Conservation (phyloP, 306 rosid genomes). For the Fragaria ananassa region DNA sequence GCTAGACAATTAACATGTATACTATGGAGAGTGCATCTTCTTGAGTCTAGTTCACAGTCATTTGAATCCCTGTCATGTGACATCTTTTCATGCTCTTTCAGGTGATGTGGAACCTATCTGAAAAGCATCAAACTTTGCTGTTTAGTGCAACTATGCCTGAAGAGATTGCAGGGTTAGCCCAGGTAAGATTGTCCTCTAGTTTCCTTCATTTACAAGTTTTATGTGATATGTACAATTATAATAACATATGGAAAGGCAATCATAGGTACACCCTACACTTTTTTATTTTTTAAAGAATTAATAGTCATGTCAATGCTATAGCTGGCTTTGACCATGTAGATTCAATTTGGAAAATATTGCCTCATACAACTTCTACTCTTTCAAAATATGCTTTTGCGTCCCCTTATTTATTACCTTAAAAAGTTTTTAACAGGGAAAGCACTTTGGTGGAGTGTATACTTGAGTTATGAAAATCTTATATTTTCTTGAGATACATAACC, state of each 20-base stretch:
- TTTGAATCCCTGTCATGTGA: neutral
- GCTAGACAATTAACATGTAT: neutral
- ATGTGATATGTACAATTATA: neutral
- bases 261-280: neutral
- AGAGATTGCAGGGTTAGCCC: slow-evolving; percentile 80
- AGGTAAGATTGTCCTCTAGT: slow-evolving; percentile 41
- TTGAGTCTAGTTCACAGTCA: neutral
- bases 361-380: neutral
- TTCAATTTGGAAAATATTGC: neutral
- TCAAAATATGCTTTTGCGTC: neutral
- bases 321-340: neutral
- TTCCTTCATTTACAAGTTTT: neutral
- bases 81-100: slow-evolving; percentile 28
- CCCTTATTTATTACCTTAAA: neutral
- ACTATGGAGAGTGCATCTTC: neutral
- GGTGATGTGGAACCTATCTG: slow-evolving; percentile 78
- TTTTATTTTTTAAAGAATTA: neutral
- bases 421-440: neutral
- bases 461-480: neutral
- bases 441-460: neutral
- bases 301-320: neutral
- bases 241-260: neutral
- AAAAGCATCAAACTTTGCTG: slow-evolving; percentile 77
- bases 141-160: slow-evolving; percentile 92
- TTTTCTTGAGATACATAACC: neutral